A percentile compares a stretch with the other conserved stretches of the same genome.
These are phyloP conservation scores for Cardiospermum halicacabum DNA, from an alignment of 345 rosid species.

Conservation along the genomic window DNA sequence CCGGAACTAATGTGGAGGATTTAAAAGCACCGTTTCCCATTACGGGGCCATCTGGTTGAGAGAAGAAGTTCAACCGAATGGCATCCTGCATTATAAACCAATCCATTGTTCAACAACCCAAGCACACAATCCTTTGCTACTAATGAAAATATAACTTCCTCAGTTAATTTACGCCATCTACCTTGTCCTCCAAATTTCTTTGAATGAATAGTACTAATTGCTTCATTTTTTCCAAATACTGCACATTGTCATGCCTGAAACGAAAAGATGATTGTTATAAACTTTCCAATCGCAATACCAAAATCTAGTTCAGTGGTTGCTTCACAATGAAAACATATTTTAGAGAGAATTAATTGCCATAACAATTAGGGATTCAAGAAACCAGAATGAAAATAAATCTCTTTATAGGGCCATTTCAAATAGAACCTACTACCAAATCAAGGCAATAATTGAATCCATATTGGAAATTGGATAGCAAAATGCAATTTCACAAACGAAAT, in stretches of 20 bases:
- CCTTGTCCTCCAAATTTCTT: slow-evolving; percentile 80
- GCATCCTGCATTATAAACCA: slow-evolving; percentile 45
- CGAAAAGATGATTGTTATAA: slow-evolving; percentile 14
- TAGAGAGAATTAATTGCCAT: not conserved
- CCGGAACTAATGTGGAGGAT: slow-evolving; percentile 74
- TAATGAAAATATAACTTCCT: not conserved
- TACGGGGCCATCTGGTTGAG: slow-evolving; percentile 93
- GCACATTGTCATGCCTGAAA: slow-evolving; percentile 91
- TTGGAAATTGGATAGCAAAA: not conserved
- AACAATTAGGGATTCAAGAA: slow-evolving; percentile 2
- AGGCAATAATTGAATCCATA: not conserved
- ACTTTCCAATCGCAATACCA: slow-evolving; percentile 4
- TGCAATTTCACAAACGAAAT: not conserved
- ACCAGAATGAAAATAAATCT: slow-evolving; percentile 7
- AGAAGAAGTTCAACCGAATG: slow-evolving; percentile 64
- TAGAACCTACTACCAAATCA: slow-evolving; percentile 4
- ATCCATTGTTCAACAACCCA: not conserved
- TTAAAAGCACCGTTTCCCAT: slow-evolving; percentile 85
- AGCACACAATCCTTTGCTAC: not conserved
- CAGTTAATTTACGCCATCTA: no score
- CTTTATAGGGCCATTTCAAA: not conserved
- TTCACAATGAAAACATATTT: slow-evolving; percentile 3
- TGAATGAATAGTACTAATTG: slow-evolving; percentile 81
- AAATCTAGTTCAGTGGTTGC: slow-evolving; percentile 2
- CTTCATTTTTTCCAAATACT: slow-evolving; percentile 82